Evolutionary conservation across 306 rosid species (phyloP).

Genomic region (Mucuna pruriens): DNA sequence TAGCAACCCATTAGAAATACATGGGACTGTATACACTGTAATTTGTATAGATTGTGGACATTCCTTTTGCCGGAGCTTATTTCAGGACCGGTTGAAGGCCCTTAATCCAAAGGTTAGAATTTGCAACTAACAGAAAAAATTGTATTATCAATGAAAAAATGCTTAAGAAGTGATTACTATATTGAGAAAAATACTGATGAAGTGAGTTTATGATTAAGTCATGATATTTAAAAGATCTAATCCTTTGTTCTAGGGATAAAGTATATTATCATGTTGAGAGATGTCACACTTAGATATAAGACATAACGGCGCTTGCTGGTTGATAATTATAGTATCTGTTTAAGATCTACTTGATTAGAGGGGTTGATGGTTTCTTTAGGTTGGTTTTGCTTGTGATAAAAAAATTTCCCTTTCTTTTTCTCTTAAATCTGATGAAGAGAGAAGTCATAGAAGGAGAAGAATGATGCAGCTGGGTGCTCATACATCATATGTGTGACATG

Average conservation of each 20-base stretch:
- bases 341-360: conserved; percentile 9
- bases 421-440: conserved; percentile 2
- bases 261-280: conserved; percentile 20
- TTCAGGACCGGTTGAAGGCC: conserved; percentile 87
- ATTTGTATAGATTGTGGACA: conserved; percentile 76
- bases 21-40: conserved; percentile 92
- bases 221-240: conserved; percentile 9
- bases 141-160: conserved; percentile 9
- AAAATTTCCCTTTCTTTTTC: background rate
- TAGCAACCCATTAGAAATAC: conserved; percentile 91
- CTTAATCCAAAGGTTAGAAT: conserved; percentile 83
- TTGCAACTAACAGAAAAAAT: background rate
- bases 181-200: background rate
- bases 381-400: conserved; percentile 16
- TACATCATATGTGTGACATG: background rate
- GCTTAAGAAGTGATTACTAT: conserved; percentile 21
- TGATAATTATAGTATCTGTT: background rate
- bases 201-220: background rate
- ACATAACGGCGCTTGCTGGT: background rate
- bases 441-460: conserved; percentile 8
- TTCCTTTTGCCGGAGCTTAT: conserved; percentile 67
- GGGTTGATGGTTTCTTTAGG: conserved; percentile 9
- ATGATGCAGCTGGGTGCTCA: conserved; percentile 1
- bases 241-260: background rate
- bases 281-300: background rate